Evolutionary conservation across 179 eudicot genomes (phyloP).

Genomic region (Silene vulgaris): DNA sequence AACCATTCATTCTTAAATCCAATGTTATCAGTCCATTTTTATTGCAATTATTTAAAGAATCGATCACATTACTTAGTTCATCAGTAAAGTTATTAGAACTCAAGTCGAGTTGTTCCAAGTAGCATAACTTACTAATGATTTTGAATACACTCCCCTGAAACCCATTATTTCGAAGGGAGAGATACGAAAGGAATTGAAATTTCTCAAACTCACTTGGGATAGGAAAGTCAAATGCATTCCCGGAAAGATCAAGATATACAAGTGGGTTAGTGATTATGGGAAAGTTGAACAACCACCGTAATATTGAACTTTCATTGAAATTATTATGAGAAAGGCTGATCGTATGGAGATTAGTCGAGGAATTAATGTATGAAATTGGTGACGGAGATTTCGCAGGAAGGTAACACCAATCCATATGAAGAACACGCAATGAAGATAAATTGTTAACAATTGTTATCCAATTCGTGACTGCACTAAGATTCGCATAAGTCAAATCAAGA

Average conservation of each 20-base stretch:
- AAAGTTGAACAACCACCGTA: conserved; percentile 20
- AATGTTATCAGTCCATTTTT: neutral
- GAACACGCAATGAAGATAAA: conserved; percentile 12
- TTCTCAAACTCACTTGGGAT: neutral
- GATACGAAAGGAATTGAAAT: conserved; percentile 4
- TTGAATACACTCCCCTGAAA: neutral
- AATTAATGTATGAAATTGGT: conserved; percentile 9
- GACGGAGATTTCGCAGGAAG: neutral
- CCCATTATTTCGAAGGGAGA: neutral
- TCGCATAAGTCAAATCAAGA: conserved; percentile 16
- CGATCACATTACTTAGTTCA: conserved; percentile 11
- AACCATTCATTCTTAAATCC: neutral
- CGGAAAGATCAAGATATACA: conserved; percentile 13
- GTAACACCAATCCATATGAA: conserved; percentile 14
- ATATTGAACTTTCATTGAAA: conserved; percentile 13
- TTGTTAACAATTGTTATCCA: conserved; percentile 20
- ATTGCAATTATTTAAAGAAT: conserved; percentile 11
- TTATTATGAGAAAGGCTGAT: conserved; percentile 1
- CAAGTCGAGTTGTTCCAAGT: conserved; percentile 2
- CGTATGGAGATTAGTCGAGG: neutral
- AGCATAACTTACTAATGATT: neutral
- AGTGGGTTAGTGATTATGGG: neutral
- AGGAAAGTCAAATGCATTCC: too few relatives aligned
- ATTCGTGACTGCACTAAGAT: conserved; percentile 21
- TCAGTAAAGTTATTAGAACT: too few relatives aligned